Evolutionary conservation across 2,329 filamentous ascomycete genomes (phyloP).

Genomic region (Diplodia corticola): DNA sequence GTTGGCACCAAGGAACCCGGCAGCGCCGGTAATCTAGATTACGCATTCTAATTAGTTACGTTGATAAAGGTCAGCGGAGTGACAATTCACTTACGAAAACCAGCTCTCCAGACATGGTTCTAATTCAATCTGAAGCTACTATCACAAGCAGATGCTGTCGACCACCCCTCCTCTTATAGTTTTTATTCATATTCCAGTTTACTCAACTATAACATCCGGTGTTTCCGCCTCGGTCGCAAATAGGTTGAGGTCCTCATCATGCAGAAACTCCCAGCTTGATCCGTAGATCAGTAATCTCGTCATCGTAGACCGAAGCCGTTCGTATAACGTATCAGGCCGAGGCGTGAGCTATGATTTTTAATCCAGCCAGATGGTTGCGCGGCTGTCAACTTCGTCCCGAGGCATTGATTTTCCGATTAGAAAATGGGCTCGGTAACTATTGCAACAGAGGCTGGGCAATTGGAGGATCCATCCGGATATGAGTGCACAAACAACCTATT

Average conservation of each 20-base stretch:
- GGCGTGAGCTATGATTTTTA: neutral
- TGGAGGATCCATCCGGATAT: too few species aligned
- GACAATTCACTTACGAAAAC: conserved; percentile 1
- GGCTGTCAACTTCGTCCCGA: neutral
- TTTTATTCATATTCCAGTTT: neutral
- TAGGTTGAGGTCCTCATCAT: neutral
- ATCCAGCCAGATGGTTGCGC: neutral
- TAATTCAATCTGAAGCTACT: neutral
- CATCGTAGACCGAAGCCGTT: neutral
- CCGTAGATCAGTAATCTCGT: neutral
- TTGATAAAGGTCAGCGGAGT: neutral
- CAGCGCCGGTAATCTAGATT: conserved; percentile 15
- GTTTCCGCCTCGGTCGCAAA: neutral
- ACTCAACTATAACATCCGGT: neutral
- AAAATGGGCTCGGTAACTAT: neutral
- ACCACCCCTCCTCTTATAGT: neutral
- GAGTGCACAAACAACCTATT: too few species aligned
- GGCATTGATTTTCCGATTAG: neutral
- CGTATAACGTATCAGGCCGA: neutral
- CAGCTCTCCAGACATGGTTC: conserved; percentile 9
- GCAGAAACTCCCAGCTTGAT: neutral
- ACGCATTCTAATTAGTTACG: neutral
- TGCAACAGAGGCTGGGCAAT: too few species aligned
- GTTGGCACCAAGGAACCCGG: conserved; percentile 20
- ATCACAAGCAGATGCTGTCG: neutral